A percentile compares a stretch with the other conserved stretches of the same genome.
Evolutionary conservation across 768 basidiomycete species (phyloP).

Genomic region (Pleurotus salmoneostramineus): DNA sequence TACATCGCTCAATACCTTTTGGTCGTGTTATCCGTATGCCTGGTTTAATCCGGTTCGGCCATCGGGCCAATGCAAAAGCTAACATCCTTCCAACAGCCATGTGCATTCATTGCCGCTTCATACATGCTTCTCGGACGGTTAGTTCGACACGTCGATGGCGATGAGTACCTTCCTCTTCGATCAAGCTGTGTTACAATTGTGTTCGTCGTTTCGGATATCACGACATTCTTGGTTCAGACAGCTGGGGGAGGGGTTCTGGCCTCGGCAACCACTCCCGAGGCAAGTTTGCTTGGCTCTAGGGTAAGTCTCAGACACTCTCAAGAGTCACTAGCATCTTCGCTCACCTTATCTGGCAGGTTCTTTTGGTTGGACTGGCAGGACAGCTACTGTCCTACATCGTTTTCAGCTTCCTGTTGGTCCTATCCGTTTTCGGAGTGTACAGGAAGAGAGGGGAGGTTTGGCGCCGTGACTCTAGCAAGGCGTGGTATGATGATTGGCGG

Average conservation of each 20-base stretch:
- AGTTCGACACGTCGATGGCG: constrained; percentile 42
- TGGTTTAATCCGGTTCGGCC: background rate
- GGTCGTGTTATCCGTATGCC: constrained; percentile 52
- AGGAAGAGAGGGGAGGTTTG: constrained; percentile 36
- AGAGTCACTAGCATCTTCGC: background rate
- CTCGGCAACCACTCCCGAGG: constrained; percentile 27
- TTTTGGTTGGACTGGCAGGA: constrained; percentile 52
- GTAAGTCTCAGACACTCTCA: constrained; percentile 20
- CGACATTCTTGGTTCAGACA: constrained; percentile 66
- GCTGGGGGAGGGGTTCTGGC: constrained; percentile 44
- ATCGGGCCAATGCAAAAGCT: background rate
- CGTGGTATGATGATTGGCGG: constrained; percentile 59
- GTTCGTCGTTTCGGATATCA: constrained; percentile 61
- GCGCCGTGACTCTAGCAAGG: constrained; percentile 27
- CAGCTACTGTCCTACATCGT: constrained; percentile 50
- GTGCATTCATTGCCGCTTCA: constrained; percentile 69
- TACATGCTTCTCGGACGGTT: constrained; percentile 68
- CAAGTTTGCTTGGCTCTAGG: constrained; percentile 26
- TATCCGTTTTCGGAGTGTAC: constrained; percentile 47
- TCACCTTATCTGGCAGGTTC: constrained; percentile 30
- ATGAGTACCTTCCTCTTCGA: constrained; percentile 44
- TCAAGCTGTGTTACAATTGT: constrained; percentile 47
- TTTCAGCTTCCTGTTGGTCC: constrained; percentile 44
- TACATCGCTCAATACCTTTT: constrained; percentile 59
- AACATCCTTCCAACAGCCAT: constrained; percentile 38